A percentile compares a stretch with the other conserved stretches of the same genome.
Evolutionary conservation across 805 yeast genomes (phyloP).

Genomic region (Candida anglica): DNA sequence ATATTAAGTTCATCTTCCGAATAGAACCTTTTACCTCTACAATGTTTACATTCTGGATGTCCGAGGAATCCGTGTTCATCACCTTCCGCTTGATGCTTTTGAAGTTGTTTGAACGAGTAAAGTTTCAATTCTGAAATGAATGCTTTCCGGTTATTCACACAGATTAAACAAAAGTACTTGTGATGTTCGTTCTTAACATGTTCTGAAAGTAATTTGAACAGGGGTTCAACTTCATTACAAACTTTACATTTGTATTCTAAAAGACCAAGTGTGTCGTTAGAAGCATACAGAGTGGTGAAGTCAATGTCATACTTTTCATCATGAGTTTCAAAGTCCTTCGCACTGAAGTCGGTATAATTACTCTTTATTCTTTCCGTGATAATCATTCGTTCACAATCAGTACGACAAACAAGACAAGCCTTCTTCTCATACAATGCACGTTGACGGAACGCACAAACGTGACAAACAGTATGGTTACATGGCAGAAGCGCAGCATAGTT

Average conservation of each 20-base stretch:
- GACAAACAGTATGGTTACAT: slow-evolving; percentile 84
- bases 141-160: slow-evolving; percentile 72
- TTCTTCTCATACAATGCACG: slow-evolving; percentile 73
- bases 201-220: slow-evolving; percentile 55
- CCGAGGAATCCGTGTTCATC: slow-evolving; percentile 79
- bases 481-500: slow-evolving; percentile 66
- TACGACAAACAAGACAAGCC: slow-evolving; percentile 80
- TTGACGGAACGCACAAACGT: slow-evolving; percentile 76
- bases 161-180: slow-evolving; percentile 65
- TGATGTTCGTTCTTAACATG: slow-evolving; percentile 68
- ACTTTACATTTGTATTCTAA: slow-evolving; percentile 56
- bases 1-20: slow-evolving; percentile 80
- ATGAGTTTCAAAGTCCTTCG: slow-evolving; percentile 22
- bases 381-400: slow-evolving; percentile 56
- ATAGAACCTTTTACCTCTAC: slow-evolving; percentile 71
- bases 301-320: slow-evolving; percentile 50
- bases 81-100: slow-evolving; percentile 68
- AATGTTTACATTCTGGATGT: slow-evolving; percentile 85
- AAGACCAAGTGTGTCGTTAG: slow-evolving; percentile 46
- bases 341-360: slow-evolving; percentile 34
- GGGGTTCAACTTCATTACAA: slow-evolving; percentile 38
- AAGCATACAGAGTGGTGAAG: slow-evolving; percentile 54
- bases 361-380: slow-evolving; percentile 47
- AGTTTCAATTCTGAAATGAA: slow-evolving; percentile 69
- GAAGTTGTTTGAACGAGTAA: slow-evolving; percentile 58